These are phyloP conservation scores for Echria macrotheca DNA, from an alignment of 495 filamentous ascomycete genomes.

Conservation along the genomic window DNA sequence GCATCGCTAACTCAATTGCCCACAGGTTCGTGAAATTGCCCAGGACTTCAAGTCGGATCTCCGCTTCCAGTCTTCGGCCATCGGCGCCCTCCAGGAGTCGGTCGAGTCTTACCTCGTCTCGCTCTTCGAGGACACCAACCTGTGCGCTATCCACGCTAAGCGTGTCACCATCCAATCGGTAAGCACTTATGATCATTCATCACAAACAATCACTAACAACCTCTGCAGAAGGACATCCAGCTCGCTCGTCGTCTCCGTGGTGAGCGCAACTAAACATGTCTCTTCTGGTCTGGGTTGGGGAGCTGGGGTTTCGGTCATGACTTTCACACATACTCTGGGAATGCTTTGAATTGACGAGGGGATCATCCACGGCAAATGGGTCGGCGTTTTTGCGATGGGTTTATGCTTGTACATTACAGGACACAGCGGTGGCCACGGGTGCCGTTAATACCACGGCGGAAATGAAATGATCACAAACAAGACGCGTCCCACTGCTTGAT, in stretches of 20 bases:
- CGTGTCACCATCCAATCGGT: slow-evolving; percentile 86
- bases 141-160: slow-evolving; percentile 99
- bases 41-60: slow-evolving; percentile 99
- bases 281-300: slow-evolving; percentile 11
- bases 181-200: slow-evolving; percentile 17
- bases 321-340: slow-evolving; percentile 21
- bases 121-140: slow-evolving; percentile 99
- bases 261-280: slow-evolving; percentile 63
- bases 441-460: slow-evolving; percentile 7
- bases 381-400: slow-evolving; percentile 39
- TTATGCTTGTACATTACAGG: slow-evolving; percentile 35
- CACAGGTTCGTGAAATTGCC: slow-evolving; percentile 88
- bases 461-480: slow-evolving; percentile 6
- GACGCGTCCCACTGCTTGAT: not conserved
- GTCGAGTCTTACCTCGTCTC: slow-evolving; percentile 99
- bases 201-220: slow-evolving; percentile 32
- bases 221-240: slow-evolving; percentile 81
- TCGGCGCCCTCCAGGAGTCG: slow-evolving; percentile 99
- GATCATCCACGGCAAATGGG: slow-evolving; percentile 21
- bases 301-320: slow-evolving; percentile 30
- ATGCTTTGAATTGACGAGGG: slow-evolving; percentile 23
- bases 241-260: slow-evolving; percentile 94
- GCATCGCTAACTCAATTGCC: slow-evolving; percentile 27
- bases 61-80: slow-evolving; percentile 99
- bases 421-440: slow-evolving; percentile 9